Evolutionary conservation across 2,329 filamentous ascomycete species (phyloP), one percentile per base, ranked within the genome.

Genomic region (Stemphylium lycopersici): DNA sequence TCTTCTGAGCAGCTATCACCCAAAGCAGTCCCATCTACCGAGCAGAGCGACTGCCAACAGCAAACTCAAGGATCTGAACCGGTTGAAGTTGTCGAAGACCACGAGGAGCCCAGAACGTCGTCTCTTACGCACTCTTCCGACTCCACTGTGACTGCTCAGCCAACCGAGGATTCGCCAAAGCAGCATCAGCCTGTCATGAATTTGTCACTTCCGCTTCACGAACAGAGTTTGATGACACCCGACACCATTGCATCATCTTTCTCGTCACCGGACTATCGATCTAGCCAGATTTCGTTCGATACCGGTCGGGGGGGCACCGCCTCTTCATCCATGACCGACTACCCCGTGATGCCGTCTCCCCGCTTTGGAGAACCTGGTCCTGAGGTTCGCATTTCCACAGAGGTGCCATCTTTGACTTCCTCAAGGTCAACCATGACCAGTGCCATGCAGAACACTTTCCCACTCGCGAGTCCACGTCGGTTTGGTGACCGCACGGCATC

Each of bases 361-460:
- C 79, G 90, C 5, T 83, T 91, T 73, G 88, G 89, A 48, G 89
- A 92, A 60, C 88, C 88, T 16, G 88, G 87, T 0, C 89, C 88
- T 0, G 89, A 91, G 65, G 78, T 83, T 63, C 85, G 89, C 41
- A 83, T 89, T 32, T 93, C 90, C 29, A 87, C 90, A 59, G 89
- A 90, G 62, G 86, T 90, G 12, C 89, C 90, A 2, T 92, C 90
- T 2, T 76, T 87, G 60, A 90, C 88, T 1, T 91, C 88, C 68
- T 91, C 88, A 68, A 87, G 88, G 62, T 92, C 90, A 8, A 91
- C 88, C 8, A 90, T 88, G 84, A 89, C 80, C 15, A 83, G 87
- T 6, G 83, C 86, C 40, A 87, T 90, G 62, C 90, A 88, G 64
- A 78, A 78, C 32, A 81, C 82, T 39, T 76, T 69, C 43, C 66